Evolutionary conservation across 2,329 filamentous ascomycete species (phyloP), one percentile per base, ranked within the genome.

Genomic region (Allantophomopsis lycopodina): DNA sequence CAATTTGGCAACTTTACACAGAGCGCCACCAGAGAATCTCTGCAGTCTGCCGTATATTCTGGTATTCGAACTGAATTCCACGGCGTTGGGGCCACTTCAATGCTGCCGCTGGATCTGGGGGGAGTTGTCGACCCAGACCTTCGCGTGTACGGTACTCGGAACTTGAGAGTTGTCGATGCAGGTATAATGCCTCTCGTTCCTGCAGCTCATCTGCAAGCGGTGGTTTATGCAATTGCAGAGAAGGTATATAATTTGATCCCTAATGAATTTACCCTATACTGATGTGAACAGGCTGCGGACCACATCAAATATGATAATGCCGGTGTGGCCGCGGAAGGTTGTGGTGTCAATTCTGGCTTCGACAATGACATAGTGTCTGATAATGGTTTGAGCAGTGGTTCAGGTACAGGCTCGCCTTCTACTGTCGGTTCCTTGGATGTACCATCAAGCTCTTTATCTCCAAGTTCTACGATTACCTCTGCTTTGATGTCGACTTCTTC

Each of bases 61-160:
- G 48, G 48, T 5, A 35, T 51, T 13, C 38, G 48, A 37, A 51
- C 49, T 2, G 46, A 50, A 17, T 51, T 49, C 16, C 50, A 53
- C 33, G 46, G 46, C 8, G 45, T 42, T 13, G 51, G 50, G 21
- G 44, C 46, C 15, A 46, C 46, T 21, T 47, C 48, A 12, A 52
- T 51, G 46, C n/a, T 50, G 35, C 43, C 48, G 11, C 44, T 42
- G 13, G 41, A 47, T 12, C 32, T 42, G 33, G 50, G 51, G 14
- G 51, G 51, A 1, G 50, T 54, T 6, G 51, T 54, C 8, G 49
- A 52, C 42, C 36, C 43, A 11, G 40, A 41, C 35, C 46, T 54
- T 15, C 40, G 43, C n/a, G 51, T 54, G 4, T 53, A 53, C 35
- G 49, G 51, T 12, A 49, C 46, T 2, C 41, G 44, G 28, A 50